Evolutionary conservation across 306 rosid genomes (phyloP), one percentile per base, ranked within the genome.

Genomic region (Castanea sativa): DNA sequence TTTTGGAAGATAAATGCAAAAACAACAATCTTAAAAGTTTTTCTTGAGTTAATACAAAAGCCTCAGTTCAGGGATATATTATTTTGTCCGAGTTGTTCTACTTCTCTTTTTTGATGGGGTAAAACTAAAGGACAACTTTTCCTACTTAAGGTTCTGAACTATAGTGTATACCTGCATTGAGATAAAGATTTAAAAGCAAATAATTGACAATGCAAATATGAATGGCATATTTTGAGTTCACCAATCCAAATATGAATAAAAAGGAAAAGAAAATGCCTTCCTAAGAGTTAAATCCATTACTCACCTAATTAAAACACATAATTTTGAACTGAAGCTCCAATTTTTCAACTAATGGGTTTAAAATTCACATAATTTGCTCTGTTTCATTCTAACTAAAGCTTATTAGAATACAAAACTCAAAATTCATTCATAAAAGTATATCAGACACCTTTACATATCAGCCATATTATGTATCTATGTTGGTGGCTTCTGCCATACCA

Each of bases 131-230:
- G 89, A 63, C 77, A 55, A 14, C 64, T 41, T 79, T 73, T 82
- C 86, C 90, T 79, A 88, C 94, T 87, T 89, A 72, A 89, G 88
- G 79, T 92, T 92, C 75, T 89, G 78, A 86, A 91, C 90, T 97
- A 90, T 87, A 67, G 76, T 78, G 85, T 89, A 86, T 20, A 87
- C 94, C 98, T 94, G 94, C 83, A 86, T 19, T 71, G 74, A 71
- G 41, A 59, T 71, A 64, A 60, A 61, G 59, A 43, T 38, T 80
- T 38, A 43, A 74, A 27, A 1, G 70, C 67, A 43, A 35, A 18
- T 18, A 65, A 30, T 63, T 63, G 21, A 63, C 10, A 29, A 29
- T 15, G 41, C 67, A 60, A 38, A 38, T 38, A 38, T 38, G 16
- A 63, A 27, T 6, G 16, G 1, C 30, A 65, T 18, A 33, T 3